Percentiles rank a stretch among this genome's conserved stretches.
Evolutionary conservation across 2,329 filamentous ascomycete genomes (phyloP).

Genomic region (Alternaria sp.): DNA sequence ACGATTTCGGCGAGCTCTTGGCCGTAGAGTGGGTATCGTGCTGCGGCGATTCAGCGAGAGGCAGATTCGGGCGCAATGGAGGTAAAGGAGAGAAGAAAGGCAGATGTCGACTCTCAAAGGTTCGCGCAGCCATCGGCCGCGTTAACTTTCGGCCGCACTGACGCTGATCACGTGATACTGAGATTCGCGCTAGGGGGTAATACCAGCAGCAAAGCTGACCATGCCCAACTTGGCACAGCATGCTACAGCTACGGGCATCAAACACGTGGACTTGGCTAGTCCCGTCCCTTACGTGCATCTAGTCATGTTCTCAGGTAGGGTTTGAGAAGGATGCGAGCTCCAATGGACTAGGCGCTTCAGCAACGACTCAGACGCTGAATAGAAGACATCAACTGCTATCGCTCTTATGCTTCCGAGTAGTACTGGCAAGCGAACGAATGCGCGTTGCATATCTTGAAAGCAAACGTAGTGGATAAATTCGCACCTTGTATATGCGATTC

Average conservation of each 20-base stretch:
- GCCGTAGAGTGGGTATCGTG: conserved; percentile 14
- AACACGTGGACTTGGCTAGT: background rate
- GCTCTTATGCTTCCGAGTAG: background rate
- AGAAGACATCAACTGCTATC: background rate
- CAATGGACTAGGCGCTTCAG: background rate
- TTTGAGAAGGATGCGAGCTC: background rate
- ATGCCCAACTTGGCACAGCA: conserved; percentile 6
- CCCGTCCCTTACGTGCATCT: background rate
- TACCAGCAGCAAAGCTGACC: conserved; percentile 5
- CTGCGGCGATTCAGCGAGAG: conserved; percentile 27
- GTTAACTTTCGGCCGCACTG: conserved; percentile 30
- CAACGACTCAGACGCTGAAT: background rate
- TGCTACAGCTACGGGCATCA: conserved; percentile 4
- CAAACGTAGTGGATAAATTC: background rate
- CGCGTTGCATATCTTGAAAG: background rate
- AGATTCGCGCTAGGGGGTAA: conserved; percentile 13
- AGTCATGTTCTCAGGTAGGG: background rate
- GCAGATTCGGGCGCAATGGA: conserved; percentile 21
- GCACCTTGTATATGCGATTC: background rate
- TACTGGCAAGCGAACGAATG: background rate
- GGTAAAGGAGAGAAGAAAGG: conserved; percentile 28
- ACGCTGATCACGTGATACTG: conserved; percentile 21
- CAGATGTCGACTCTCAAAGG: conserved; percentile 26
- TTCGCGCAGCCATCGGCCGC: conserved; percentile 28
- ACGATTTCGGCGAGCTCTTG: conserved; percentile 18